A percentile compares a stretch with the other conserved stretches of the same genome.
phyloP scores from a whole-genome alignment of 2,329 filamentous ascomycete species.

The Colletotrichum magnum region DNA sequence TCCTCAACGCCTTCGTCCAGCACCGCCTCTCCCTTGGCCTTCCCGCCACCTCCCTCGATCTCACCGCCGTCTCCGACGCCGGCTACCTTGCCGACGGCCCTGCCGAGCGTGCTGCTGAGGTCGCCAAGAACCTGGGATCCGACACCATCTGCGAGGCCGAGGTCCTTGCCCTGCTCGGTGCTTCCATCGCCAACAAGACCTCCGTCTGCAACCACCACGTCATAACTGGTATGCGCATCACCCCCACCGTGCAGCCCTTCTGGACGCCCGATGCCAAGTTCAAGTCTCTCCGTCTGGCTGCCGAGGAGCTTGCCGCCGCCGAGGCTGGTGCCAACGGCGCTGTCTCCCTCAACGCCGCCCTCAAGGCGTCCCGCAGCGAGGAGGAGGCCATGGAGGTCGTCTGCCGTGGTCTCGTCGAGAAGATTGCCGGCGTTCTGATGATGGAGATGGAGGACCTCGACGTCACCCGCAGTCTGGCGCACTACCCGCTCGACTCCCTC shows the following conservation, averaged over 20 bases:
- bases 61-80: constrained; percentile 66
- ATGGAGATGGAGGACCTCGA: constrained; percentile 65
- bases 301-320: constrained; percentile 54
- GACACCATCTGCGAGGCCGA: constrained; percentile 66
- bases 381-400: constrained; percentile 62
- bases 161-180: constrained; percentile 66
- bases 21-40: constrained; percentile 57
- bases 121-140: constrained; percentile 64
- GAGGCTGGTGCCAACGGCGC: constrained; percentile 47
- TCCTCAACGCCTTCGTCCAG: constrained; percentile 59
- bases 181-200: constrained; percentile 62
- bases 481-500: constrained; percentile 63
- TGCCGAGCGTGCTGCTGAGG: constrained; percentile 57
- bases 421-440: constrained; percentile 64
- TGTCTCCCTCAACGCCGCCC: constrained; percentile 58
- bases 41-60: constrained; percentile 63
- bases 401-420: constrained; percentile 60
- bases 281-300: constrained; percentile 60
- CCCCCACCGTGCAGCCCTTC: constrained; percentile 62
- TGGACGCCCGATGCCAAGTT: constrained; percentile 70
- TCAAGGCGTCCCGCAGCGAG: constrained; percentile 58
- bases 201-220: constrained; percentile 63
- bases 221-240: constrained; percentile 69
- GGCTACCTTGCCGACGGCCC: constrained; percentile 65
- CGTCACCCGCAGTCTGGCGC: constrained; percentile 54